Evolutionary conservation across 768 basidiomycete genomes (phyloP).

Genomic region (Tricholoma furcatifolium): DNA sequence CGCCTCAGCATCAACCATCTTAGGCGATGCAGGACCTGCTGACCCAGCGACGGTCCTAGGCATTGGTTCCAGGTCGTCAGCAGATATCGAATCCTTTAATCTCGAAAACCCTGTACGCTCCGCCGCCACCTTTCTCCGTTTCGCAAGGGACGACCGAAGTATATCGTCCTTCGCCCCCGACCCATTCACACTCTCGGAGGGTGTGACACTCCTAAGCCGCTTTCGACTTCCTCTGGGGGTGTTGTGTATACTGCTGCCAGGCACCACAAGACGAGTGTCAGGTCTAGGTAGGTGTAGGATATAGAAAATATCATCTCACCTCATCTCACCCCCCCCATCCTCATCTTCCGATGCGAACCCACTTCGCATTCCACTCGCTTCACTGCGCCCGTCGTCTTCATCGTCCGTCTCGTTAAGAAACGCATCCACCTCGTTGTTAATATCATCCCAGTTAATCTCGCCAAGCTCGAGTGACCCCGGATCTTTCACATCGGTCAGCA

Average conservation of each 20-base stretch:
- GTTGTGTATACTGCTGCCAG: constrained; percentile 34
- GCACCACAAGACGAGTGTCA: constrained; percentile 1
- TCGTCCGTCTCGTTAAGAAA: constrained; percentile 82
- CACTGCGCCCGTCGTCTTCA: constrained; percentile 44
- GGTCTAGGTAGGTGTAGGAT: not conserved
- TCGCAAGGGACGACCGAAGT: constrained; percentile 70
- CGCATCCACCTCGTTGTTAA: constrained; percentile 85
- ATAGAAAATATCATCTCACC: constrained; percentile 19
- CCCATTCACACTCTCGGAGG: constrained; percentile 51
- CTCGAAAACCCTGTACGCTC: constrained; percentile 65
- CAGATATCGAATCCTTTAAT: constrained; percentile 65
- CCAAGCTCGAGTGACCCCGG: constrained; percentile 46
- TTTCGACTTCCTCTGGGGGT: constrained; percentile 57
- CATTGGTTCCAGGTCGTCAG: constrained; percentile 41
- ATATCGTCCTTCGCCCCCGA: constrained; percentile 38
- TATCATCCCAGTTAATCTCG: constrained; percentile 78
- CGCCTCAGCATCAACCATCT: constrained; percentile 34
- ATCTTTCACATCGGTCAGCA: constrained; percentile 28
- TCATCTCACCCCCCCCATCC: constrained; percentile 45
- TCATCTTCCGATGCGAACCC: constrained; percentile 52
- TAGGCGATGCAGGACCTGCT: constrained; percentile 14
- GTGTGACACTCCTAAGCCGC: constrained; percentile 69
- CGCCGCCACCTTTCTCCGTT: constrained; percentile 74
- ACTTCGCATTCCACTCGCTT: constrained; percentile 43
- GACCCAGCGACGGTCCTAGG: constrained; percentile 10